phyloP scores from a whole-genome alignment of 345 rosid species.

The Kernera saxatilis region DNA sequence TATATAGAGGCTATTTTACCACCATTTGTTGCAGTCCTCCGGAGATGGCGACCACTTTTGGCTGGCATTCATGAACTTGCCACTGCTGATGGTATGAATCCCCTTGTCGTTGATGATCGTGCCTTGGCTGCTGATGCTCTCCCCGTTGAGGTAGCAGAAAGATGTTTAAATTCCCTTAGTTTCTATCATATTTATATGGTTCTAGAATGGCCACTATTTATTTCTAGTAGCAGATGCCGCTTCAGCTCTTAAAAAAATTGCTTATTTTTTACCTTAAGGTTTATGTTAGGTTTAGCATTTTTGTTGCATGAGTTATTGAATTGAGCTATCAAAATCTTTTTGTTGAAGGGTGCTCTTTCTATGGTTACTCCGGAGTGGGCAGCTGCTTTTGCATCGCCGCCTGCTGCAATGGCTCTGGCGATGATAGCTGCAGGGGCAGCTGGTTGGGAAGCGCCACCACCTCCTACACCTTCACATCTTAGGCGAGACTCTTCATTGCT shows the following conservation, averaged over 20 bases:
- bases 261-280: neutral
- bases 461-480: slow-evolving; percentile 53
- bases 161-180: slow-evolving; percentile 10
- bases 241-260: slow-evolving; percentile 2
- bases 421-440: slow-evolving; percentile 99
- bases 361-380: slow-evolving; percentile 98
- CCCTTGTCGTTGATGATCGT: slow-evolving; percentile 89
- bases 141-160: slow-evolving; percentile 70
- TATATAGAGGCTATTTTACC: slow-evolving; percentile 94
- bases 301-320: neutral
- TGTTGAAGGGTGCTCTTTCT: slow-evolving; percentile 83
- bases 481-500: slow-evolving; percentile 82
- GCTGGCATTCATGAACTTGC: slow-evolving; percentile 99
- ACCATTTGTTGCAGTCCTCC: slow-evolving; percentile 91
- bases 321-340: slow-evolving; percentile 2
- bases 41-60: slow-evolving; percentile 97
- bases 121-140: slow-evolving; percentile 92
- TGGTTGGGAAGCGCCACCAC: slow-evolving; percentile 75
- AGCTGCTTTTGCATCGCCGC: slow-evolving; percentile 99
- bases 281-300: slow-evolving; percentile 1
- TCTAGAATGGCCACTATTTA: slow-evolving; percentile 9
- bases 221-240: slow-evolving; percentile 15
- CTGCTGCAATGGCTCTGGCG: slow-evolving; percentile 99
- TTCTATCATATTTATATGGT: neutral
- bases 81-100: slow-evolving; percentile 93